A percentile compares a stretch with the other conserved stretches of the same genome.
phyloP scores from a whole-genome alignment of 176 grass and related monocot genomes.

The Panicum miliaceum region DNA sequence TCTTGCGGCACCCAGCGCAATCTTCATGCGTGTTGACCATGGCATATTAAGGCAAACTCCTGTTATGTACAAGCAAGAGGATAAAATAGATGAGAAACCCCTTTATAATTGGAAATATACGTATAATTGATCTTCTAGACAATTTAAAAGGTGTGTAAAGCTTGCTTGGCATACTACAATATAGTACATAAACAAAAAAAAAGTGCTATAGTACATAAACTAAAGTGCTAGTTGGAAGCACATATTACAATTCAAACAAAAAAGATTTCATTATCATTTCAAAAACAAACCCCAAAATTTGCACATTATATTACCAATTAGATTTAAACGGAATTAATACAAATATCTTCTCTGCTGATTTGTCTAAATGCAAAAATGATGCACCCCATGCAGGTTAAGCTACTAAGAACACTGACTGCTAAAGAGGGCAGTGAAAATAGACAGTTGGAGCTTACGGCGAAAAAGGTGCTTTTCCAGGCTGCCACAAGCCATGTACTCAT shows the following conservation, averaged over 20 bases:
- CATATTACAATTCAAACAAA: background rate
- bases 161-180: background rate
- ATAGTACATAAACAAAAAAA: too few relatives aligned
- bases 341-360: background rate
- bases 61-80: constrained; percentile 57
- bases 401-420: background rate
- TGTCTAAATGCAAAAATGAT: constrained; percentile 1
- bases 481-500: constrained; percentile 93
- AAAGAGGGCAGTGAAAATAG: constrained; percentile 1
- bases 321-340: background rate
- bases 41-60: constrained; percentile 86
- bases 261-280: background rate
- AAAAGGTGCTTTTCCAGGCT: constrained; percentile 98
- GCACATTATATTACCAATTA: background rate
- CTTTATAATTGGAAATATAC: background rate
- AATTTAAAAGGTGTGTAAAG: background rate
- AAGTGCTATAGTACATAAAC: background rate
- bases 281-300: background rate
- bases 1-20: constrained; percentile 83
- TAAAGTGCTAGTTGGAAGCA: background rate
- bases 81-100: constrained; percentile 36
- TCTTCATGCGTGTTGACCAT: constrained; percentile 95
- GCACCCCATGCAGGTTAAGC: background rate
- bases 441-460: constrained; percentile 61
- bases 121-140: background rate